These are phyloP conservation scores for Gyromitra esculenta DNA, from an alignment of 2,329 filamentous ascomycete species.

Conservation along the genomic window DNA sequence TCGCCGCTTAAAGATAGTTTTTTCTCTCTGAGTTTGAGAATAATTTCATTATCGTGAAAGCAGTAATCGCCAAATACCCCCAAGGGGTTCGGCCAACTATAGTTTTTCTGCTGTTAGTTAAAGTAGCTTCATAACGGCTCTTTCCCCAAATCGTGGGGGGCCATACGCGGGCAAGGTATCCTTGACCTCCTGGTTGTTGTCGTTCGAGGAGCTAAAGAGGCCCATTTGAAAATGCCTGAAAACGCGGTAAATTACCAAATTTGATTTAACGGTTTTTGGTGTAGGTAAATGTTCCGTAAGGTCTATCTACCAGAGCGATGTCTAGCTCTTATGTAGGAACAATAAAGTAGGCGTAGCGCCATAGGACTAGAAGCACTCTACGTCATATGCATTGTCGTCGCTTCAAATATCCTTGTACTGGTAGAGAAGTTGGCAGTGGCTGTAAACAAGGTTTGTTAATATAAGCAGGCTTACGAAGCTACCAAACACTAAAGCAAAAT, in stretches of 20 bases:
- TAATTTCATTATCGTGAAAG: conserved; percentile 61
- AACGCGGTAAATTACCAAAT: too few relatives aligned
- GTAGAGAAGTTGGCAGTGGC: too few relatives aligned
- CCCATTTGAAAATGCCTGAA: not conserved
- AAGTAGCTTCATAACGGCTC: not conserved
- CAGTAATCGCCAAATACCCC: conserved; percentile 26
- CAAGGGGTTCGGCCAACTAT: conserved; percentile 11
- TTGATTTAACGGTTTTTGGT: not conserved
- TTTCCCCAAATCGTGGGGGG: too few relatives aligned
- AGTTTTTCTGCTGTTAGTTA: not conserved
- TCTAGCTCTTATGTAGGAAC: too few relatives aligned
- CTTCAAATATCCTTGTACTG: too few relatives aligned
- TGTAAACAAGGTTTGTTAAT: too few relatives aligned
- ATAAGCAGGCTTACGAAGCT: too few relatives aligned
- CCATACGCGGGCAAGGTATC: conserved; percentile 13
- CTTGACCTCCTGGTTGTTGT: not conserved
- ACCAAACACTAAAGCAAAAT: too few relatives aligned
- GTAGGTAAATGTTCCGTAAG: not conserved
- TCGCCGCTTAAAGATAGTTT: conserved; percentile 71
- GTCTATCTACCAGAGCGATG: too few relatives aligned
- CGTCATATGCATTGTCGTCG: too few relatives aligned
- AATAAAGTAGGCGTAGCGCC: too few relatives aligned
- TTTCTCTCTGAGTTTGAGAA: conserved; percentile 68
- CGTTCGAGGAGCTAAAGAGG: not conserved
- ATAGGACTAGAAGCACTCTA: too few relatives aligned